A percentile compares a stretch with the other conserved stretches of the same genome.
Evolutionary conservation across 2,329 filamentous ascomycete species (phyloP).

Genomic region (Monilinia vaccinii-corymbosi): DNA sequence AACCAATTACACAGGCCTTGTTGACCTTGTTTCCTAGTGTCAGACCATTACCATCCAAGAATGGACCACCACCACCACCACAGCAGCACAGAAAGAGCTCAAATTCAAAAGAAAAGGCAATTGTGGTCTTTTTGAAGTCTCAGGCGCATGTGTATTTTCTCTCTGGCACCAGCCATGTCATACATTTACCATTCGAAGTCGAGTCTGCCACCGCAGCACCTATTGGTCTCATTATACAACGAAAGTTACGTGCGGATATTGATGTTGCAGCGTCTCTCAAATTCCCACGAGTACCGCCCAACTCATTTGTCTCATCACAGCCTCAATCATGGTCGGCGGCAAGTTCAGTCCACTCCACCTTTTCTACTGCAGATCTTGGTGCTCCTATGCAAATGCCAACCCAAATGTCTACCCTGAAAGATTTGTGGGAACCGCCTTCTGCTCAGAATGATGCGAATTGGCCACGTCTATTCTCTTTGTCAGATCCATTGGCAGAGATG

Average conservation of each 20-base stretch:
- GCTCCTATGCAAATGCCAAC: conserved; percentile 46
- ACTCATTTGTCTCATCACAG: conserved; percentile 72
- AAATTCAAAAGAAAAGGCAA: conserved; percentile 45
- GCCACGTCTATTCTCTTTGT: conserved; percentile 73
- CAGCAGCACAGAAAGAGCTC: conserved; percentile 23
- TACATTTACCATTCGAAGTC: conserved; percentile 92
- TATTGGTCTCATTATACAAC: conserved; percentile 75
- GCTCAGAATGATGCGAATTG: conserved; percentile 50
- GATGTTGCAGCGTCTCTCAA: conserved; percentile 44
- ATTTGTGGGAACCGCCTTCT: conserved; percentile 46
- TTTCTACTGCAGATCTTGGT: conserved; percentile 49
- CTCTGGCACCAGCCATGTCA: conserved; percentile 74
- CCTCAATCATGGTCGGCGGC: conserved; percentile 41
- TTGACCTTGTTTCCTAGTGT: conserved; percentile 65
- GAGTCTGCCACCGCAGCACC: conserved; percentile 78
- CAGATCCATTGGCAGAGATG: conserved; percentile 77
- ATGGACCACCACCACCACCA: conserved; percentile 14
- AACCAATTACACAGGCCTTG: conserved; percentile 76
- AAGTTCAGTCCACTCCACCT: conserved; percentile 41
- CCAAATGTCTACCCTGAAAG: conserved; percentile 45
- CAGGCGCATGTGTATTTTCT: conserved; percentile 93
- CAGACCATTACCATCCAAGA: conserved; percentile 22
- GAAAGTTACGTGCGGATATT: conserved; percentile 53
- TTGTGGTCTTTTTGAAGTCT: conserved; percentile 86
- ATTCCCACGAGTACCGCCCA: conserved; percentile 60